Evolutionary conservation across 768 basidiomycete genomes (phyloP).

Genomic region (Chalciporus piperatus): DNA sequence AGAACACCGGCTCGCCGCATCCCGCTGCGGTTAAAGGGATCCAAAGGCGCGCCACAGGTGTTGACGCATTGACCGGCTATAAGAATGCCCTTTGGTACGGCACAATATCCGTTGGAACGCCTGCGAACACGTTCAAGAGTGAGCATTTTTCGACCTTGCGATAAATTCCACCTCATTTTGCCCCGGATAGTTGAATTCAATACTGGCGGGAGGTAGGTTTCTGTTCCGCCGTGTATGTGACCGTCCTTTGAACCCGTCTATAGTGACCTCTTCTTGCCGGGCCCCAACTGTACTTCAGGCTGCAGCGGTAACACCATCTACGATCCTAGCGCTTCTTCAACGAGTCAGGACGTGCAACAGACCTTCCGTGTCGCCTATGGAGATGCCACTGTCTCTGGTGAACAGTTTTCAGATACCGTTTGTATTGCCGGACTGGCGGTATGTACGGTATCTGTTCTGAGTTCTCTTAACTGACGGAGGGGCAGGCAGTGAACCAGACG

Average conservation of each 20-base stretch:
- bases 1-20: conserved; percentile 7
- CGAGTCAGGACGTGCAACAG: not conserved
- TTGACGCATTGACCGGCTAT: not conserved
- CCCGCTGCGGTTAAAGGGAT: not conserved
- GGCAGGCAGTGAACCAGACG: conserved; percentile 8
- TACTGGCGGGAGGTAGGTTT: conserved; percentile 20
- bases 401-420: conserved; percentile 6
- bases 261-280: conserved; percentile 28
- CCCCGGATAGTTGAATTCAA: conserved; percentile 18
- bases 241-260: conserved; percentile 6
- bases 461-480: not conserved
- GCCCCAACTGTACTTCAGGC: conserved; percentile 14
- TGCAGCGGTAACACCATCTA: conserved; percentile 32
- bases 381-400: not conserved
- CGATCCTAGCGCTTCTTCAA: conserved; percentile 20
- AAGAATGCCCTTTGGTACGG: conserved; percentile 9
- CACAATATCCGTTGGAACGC: conserved; percentile 12
- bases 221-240: not conserved
- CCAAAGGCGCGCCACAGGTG: not conserved
- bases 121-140: not conserved
- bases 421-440: conserved; percentile 9
- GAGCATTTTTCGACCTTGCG: not conserved
- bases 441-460: not conserved
- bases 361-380: not conserved
- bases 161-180: not conserved